Evolutionary conservation across 176 grass and related monocot genomes (phyloP).

Genomic region (Otatea glauca): DNA sequence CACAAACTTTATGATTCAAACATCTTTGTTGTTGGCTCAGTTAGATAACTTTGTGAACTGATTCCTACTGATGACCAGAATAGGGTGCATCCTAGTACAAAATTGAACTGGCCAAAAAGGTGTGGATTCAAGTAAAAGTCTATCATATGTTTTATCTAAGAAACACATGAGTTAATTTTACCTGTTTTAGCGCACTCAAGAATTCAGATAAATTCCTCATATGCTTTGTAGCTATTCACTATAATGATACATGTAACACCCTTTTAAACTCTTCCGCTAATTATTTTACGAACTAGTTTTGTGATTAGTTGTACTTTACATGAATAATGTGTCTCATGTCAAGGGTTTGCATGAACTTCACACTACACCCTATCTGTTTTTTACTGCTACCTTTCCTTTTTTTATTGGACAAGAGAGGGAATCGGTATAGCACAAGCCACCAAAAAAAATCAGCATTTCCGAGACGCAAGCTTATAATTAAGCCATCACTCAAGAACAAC

Average conservation of each 20-base stretch:
- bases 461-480: not conserved
- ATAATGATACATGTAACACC: not conserved
- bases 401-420: too few relatives aligned
- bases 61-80: not conserved
- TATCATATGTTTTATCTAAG: not conserved
- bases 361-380: not conserved
- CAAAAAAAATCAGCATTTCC: not conserved
- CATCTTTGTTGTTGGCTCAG: not conserved
- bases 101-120: not conserved
- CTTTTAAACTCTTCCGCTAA: not conserved
- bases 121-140: conserved; percentile 1
- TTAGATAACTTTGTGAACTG: not conserved
- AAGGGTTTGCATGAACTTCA: not conserved
- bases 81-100: not conserved
- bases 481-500: not conserved
- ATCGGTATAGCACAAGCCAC: too few relatives aligned
- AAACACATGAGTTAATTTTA: not conserved
- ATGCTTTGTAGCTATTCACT: not conserved
- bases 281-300: not conserved
- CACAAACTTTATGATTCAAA: not conserved
- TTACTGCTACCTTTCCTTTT: too few relatives aligned
- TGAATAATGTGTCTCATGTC: not conserved
- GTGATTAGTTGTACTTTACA: not conserved
- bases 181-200: not conserved
- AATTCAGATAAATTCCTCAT: not conserved